These are phyloP conservation scores for Lentinula detonsa DNA, from an alignment of 768 basidiomycete species.

Conservation along the genomic window DNA sequence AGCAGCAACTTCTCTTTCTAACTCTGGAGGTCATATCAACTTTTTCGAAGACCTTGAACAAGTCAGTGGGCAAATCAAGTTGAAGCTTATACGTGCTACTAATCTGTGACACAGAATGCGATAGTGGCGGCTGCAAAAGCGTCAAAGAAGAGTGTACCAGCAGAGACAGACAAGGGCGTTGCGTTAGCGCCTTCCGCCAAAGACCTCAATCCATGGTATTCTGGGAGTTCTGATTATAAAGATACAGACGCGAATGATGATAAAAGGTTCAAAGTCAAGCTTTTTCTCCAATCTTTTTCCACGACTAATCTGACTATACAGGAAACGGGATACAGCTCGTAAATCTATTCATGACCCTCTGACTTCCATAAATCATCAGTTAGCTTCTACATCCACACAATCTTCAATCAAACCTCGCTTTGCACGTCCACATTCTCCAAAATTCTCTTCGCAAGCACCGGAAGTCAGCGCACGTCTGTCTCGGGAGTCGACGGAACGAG, in stretches of 20 bases:
- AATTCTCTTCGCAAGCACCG: slow-evolving; percentile 22
- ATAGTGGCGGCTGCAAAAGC: slow-evolving; percentile 40
- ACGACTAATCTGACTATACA: slow-evolving; percentile 17
- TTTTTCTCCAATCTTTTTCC: neutral
- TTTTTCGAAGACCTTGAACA: slow-evolving; percentile 80
- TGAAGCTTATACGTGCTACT: neutral
- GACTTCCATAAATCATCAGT: slow-evolving; percentile 63
- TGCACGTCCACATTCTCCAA: slow-evolving; percentile 11
- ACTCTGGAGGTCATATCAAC: slow-evolving; percentile 70
- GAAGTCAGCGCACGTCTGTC: slow-evolving; percentile 53
- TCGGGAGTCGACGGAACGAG: slow-evolving; percentile 73
- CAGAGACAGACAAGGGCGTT: slow-evolving; percentile 65
- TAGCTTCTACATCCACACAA: slow-evolving; percentile 36
- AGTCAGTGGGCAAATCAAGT: slow-evolving; percentile 23
- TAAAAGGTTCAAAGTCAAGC: slow-evolving; percentile 24
- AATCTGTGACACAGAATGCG: slow-evolving; percentile 28
- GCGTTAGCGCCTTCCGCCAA: slow-evolving; percentile 69
- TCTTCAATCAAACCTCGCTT: slow-evolving; percentile 18
- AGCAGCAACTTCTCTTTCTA: slow-evolving; percentile 23
- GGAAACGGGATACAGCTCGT: slow-evolving; percentile 55
- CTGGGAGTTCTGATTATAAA: slow-evolving; percentile 17
- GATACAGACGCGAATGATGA: slow-evolving; percentile 25
- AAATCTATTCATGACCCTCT: slow-evolving; percentile 69
- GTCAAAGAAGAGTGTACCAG: slow-evolving; percentile 35
- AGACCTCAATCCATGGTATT: slow-evolving; percentile 83